Evolutionary conservation across 805 yeast genomes (phyloP), one percentile per base, ranked within the genome.

Genomic region (Candida coquimbonensis): DNA sequence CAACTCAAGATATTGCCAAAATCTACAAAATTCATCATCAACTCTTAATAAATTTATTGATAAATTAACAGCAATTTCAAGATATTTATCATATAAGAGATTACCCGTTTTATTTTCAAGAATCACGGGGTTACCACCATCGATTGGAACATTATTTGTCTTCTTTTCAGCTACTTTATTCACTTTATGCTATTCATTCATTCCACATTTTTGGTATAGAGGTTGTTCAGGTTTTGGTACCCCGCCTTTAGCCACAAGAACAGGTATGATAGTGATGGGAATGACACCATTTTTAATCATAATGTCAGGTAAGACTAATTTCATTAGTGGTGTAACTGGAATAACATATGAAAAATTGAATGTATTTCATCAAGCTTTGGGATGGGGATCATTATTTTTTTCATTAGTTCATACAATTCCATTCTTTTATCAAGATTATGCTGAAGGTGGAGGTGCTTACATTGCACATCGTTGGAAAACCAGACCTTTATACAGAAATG

Each of bases 321-420:
- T 75, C 45, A 67, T 77, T 37, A 67, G 77, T 13, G 57, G 64
- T 7, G 49, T 75, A 12, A 75, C 82, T 0, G 83, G 82, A 9
- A 63, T 77, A 17, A 66, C 78, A 39, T 77, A 78, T 54, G 83
- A 78, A 52, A 77, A 74, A 55, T 55, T 78, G 44, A 77, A 77
- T 53, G 64, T 67, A 26, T 65, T 68, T 47, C 83, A 78, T 52
- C 77, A 76, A 49, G 32, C 41, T 7, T 39, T 57, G n/a, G 62
- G 61, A 8, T 73, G 70, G 62, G 67, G 67, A 1, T 72, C 76
- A 0, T 61, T 73, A 8, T 57, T 75, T 3, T 63, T 78, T 12
- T 64, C 73, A 0, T 47, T 77, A 52, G 67, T 76, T 21, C 83
- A 78, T 53, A 66, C 75, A 2, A 60, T 76, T 40, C 80, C 82